A percentile compares a stretch with the other conserved stretches of the same genome.
These are phyloP conservation scores for Fraxinus dipetala DNA, from an alignment of 305 asterid genomes.

Conservation along the genomic window DNA sequence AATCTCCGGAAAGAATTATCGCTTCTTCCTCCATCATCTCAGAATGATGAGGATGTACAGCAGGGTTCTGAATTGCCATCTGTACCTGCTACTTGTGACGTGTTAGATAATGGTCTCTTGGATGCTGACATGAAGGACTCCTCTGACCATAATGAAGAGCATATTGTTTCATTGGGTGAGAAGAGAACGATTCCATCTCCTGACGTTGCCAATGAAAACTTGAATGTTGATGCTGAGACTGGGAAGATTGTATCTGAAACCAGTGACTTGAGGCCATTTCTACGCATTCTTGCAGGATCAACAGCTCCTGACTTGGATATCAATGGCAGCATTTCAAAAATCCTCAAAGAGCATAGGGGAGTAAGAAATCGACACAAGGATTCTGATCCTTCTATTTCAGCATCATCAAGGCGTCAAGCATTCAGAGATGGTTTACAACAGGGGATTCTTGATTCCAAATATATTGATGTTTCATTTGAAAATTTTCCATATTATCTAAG, in stretches of 20 bases:
- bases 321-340: slow-evolving; percentile 48
- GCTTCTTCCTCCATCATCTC: slow-evolving; percentile 59
- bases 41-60: slow-evolving; percentile 42
- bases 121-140: slow-evolving; percentile 62
- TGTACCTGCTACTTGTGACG: slow-evolving; percentile 60
- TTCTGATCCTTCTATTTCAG: slow-evolving; percentile 50
- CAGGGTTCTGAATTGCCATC: slow-evolving; percentile 53
- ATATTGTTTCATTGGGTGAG: slow-evolving; percentile 38
- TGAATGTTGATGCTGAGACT: slow-evolving; percentile 46
- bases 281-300: slow-evolving; percentile 51
- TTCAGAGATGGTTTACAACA: slow-evolving; percentile 62
- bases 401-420: slow-evolving; percentile 61
- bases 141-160: slow-evolving; percentile 46
- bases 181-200: slow-evolving; percentile 45
- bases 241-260: slow-evolving; percentile 46
- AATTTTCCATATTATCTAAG: slow-evolving; percentile 83
- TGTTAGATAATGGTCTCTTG: slow-evolving; percentile 40
- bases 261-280: slow-evolving; percentile 49
- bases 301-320: slow-evolving; percentile 41
- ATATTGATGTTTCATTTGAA: slow-evolving; percentile 68
- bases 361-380: slow-evolving; percentile 43
- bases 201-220: slow-evolving; percentile 37
- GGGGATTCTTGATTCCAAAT: slow-evolving; percentile 52
- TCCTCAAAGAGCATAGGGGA: slow-evolving; percentile 46
- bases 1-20: slow-evolving; percentile 54